phyloP scores from a whole-genome alignment of 768 basidiomycete genomes.

The Termitomyces sp. region DNA sequence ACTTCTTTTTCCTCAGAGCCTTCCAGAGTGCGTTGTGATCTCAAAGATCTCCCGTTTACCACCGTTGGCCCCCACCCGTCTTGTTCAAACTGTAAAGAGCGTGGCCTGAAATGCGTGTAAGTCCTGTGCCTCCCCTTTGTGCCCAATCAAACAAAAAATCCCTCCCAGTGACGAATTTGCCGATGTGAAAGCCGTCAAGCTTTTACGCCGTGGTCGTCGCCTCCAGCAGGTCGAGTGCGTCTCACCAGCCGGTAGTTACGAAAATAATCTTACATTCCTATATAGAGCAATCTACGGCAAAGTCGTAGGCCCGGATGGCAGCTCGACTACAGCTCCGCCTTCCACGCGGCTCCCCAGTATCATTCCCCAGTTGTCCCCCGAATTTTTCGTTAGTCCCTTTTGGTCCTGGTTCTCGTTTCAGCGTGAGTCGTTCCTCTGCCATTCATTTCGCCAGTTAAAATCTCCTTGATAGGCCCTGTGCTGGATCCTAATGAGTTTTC shows the following conservation, averaged over 20 bases:
- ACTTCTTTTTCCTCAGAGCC: neutral
- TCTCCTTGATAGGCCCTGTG: slow-evolving; percentile 60
- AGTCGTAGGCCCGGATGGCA: slow-evolving; percentile 38
- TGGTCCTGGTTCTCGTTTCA: slow-evolving; percentile 83
- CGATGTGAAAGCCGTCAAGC: slow-evolving; percentile 85
- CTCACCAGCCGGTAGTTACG: neutral
- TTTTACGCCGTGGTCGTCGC: slow-evolving; percentile 71
- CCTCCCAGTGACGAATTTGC: slow-evolving; percentile 79
- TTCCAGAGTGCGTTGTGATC: slow-evolving; percentile 83
- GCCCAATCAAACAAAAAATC: neutral
- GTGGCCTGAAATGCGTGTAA: slow-evolving; percentile 90
- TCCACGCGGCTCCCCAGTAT: slow-evolving; percentile 39
- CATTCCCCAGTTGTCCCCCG: slow-evolving; percentile 67
- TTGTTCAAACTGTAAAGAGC: slow-evolving; percentile 89
- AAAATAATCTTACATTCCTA: slow-evolving; percentile 5
- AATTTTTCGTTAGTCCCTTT: slow-evolving; percentile 84
- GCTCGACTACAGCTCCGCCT: slow-evolving; percentile 26
- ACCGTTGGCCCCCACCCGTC: slow-evolving; percentile 41
- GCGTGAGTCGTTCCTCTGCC: slow-evolving; percentile 37
- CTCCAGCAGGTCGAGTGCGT: slow-evolving; percentile 83
- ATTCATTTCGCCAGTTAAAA: neutral
- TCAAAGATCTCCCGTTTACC: slow-evolving; percentile 71
- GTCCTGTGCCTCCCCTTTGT: slow-evolving; percentile 25
- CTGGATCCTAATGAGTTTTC: slow-evolving; percentile 78
- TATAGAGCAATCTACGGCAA: slow-evolving; percentile 76